phyloP scores from a whole-genome alignment of 2,329 filamentous ascomycete species.

The Hypoxylon sp. region DNA sequence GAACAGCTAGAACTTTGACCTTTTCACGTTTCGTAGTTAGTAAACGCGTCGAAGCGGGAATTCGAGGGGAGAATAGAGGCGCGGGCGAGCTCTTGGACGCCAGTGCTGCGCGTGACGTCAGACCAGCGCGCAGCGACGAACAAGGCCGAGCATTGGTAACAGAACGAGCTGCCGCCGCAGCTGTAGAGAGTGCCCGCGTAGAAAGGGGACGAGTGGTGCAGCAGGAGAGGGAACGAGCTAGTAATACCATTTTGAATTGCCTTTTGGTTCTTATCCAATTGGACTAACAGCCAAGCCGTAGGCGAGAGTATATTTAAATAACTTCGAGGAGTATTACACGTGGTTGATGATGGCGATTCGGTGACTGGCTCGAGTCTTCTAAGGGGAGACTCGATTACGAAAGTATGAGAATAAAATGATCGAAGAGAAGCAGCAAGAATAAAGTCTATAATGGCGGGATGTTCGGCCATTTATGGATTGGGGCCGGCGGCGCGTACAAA shows the following conservation, averaged over 20 bases:
- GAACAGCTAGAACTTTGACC: constrained; percentile 95
- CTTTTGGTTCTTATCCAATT: constrained; percentile 25
- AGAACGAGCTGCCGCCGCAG: constrained; percentile 50
- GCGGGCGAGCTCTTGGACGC: constrained; percentile 44
- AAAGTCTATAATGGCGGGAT: constrained; percentile 37
- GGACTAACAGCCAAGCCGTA: constrained; percentile 14
- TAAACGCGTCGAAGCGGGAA: constrained; percentile 71
- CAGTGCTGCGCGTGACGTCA: constrained; percentile 49
- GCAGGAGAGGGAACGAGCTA: constrained; percentile 70
- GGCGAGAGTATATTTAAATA: constrained; percentile 14
- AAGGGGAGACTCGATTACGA: constrained; percentile 33
- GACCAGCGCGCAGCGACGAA: constrained; percentile 46
- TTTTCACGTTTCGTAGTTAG: constrained; percentile 69
- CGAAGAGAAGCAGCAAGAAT: constrained; percentile 22
- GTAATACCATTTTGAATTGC: constrained; percentile 65
- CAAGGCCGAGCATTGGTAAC: constrained; percentile 46
- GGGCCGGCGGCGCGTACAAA: constrained; percentile 30
- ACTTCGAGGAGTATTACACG: constrained; percentile 24
- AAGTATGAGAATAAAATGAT: constrained; percentile 39
- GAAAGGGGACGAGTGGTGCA: constrained; percentile 50
- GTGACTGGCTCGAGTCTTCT: constrained; percentile 17
- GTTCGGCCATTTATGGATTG: constrained; percentile 47
- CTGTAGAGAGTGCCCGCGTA: constrained; percentile 49
- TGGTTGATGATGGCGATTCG: constrained; percentile 23
- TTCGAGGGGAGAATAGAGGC: constrained; percentile 55